Percentiles rank a stretch among this genome's conserved stretches.
Conservation (phyloP, 164 flowering plant genomes). For the Liriodendron chinense region DNA sequence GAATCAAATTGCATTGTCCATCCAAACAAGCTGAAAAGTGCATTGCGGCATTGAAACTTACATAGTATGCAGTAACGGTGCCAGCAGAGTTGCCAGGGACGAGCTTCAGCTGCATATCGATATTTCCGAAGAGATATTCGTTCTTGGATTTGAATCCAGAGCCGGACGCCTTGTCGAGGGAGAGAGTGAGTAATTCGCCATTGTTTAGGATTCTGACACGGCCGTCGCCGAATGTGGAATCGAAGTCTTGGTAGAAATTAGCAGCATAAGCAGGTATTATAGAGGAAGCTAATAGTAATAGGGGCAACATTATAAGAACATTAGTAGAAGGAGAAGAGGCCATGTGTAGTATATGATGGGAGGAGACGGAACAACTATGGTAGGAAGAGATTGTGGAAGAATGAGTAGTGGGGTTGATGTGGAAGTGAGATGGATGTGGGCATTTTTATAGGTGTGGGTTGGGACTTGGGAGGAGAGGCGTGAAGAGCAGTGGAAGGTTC, state of each 20-base stretch:
- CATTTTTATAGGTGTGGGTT: not conserved
- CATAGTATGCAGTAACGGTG: slow-evolving; percentile 28
- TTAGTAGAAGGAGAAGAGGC: not conserved
- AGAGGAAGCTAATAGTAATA: not conserved
- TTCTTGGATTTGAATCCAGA: slow-evolving; percentile 25
- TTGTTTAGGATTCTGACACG: slow-evolving; percentile 22
- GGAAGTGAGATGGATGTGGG: not conserved
- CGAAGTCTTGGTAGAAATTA: slow-evolving; percentile 17
- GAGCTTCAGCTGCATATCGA: slow-evolving; percentile 24
- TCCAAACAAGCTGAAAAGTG: not conserved
- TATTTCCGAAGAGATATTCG: slow-evolving; percentile 17
- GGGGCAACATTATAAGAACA: not conserved
- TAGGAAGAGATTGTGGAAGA: not conserved
- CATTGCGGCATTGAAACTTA: slow-evolving; percentile 1
- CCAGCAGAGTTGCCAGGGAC: slow-evolving; percentile 25
- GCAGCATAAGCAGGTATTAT: slow-evolving; percentile 11
- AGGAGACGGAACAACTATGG: not conserved
- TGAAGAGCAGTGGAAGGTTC: not conserved
- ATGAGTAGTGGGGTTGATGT: not conserved
- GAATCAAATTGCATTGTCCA: not conserved
- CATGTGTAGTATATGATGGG: not conserved
- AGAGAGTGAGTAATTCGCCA: slow-evolving; percentile 24
- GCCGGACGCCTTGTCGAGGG: slow-evolving; percentile 19
- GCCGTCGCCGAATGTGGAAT: slow-evolving; percentile 24
- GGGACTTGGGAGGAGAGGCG: not conserved